Evolutionary conservation across 108 stramenopile species (phyloP).

Genomic region (Fragilariopsis cylindrus): DNA sequence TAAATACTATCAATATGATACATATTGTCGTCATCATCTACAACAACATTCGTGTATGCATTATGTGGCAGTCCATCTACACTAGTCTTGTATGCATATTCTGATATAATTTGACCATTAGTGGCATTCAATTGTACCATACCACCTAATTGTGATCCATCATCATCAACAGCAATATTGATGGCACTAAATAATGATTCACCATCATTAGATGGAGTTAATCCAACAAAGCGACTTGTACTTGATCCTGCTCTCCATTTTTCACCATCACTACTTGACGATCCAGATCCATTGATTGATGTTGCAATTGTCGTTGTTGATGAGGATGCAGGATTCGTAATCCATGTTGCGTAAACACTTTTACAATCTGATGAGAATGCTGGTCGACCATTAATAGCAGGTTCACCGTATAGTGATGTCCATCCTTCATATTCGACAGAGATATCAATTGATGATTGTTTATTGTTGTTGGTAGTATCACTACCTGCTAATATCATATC

Average conservation of each 20-base stretch:
- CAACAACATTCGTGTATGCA: conserved; percentile 13
- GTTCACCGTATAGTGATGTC: conserved; percentile 7
- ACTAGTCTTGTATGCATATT: background rate
- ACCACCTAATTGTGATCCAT: background rate
- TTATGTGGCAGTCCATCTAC: background rate
- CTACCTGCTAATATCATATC: background rate
- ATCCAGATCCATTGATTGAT: too few species aligned
- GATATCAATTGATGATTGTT: background rate
- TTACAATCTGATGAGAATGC: conserved; percentile 15
- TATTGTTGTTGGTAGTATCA: too few species aligned
- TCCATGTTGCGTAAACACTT: conserved; percentile 10
- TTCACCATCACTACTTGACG: background rate
- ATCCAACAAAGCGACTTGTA: conserved; percentile 10
- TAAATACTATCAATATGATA: conserved; percentile 13
- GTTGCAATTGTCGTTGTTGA: background rate
- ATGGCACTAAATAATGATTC: conserved; percentile 1
- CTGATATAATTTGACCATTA: background rate
- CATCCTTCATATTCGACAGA: conserved; percentile 16
- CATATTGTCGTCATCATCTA: conserved; percentile 1
- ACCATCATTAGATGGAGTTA: conserved; percentile 9
- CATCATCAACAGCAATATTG: conserved; percentile 1
- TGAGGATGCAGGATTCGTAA: background rate
- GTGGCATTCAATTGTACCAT: conserved; percentile 14
- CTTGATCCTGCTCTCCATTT: conserved; percentile 9
- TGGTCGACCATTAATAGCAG: conserved; percentile 7